A percentile compares a stretch with the other conserved stretches of the same genome.
Conservation (phyloP, 2,329 filamentous ascomycete genomes). For the Pseudopithomyces maydicus region DNA sequence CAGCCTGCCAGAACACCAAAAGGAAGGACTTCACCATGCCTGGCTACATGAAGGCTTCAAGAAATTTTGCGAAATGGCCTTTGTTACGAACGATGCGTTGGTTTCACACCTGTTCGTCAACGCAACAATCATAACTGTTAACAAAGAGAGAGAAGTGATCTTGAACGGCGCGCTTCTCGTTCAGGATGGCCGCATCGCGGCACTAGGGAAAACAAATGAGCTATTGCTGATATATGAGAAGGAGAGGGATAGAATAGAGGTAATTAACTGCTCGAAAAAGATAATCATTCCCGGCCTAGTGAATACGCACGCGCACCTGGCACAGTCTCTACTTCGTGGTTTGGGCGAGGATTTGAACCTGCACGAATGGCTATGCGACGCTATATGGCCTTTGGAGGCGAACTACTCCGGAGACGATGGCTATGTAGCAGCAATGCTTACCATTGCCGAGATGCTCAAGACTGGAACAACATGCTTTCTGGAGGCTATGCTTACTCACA, state of each 20-base stretch:
- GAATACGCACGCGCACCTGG: conserved; percentile 45
- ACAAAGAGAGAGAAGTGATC: conserved; percentile 52
- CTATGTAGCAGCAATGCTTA: conserved; percentile 37
- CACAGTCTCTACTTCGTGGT: conserved; percentile 42
- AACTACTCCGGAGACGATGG: conserved; percentile 43
- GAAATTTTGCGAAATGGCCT: not conserved
- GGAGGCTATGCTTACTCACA: conserved; percentile 44
- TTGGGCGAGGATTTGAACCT: conserved; percentile 31
- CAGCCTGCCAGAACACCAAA: not conserved
- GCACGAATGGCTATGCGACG: conserved; percentile 38
- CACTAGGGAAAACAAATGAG: conserved; percentile 49
- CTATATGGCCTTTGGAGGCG: conserved; percentile 44
- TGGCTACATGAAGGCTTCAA: not conserved
- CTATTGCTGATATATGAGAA: conserved; percentile 22
- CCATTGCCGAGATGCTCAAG: conserved; percentile 46
- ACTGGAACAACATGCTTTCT: conserved; percentile 47
- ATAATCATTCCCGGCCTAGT: conserved; percentile 45
- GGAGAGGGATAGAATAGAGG: not conserved
- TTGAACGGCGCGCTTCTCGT: conserved; percentile 55
- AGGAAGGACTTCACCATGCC: not conserved
- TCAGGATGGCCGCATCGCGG: conserved; percentile 46
- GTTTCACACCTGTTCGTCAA: conserved; percentile 49
- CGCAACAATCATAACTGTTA: conserved; percentile 60
- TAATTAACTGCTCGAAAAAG: conserved; percentile 33
- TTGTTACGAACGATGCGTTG: not conserved